Evolutionary conservation across 352 stramenopile genomes (phyloP).

Genomic region (Elongisporangium senticosum): DNA sequence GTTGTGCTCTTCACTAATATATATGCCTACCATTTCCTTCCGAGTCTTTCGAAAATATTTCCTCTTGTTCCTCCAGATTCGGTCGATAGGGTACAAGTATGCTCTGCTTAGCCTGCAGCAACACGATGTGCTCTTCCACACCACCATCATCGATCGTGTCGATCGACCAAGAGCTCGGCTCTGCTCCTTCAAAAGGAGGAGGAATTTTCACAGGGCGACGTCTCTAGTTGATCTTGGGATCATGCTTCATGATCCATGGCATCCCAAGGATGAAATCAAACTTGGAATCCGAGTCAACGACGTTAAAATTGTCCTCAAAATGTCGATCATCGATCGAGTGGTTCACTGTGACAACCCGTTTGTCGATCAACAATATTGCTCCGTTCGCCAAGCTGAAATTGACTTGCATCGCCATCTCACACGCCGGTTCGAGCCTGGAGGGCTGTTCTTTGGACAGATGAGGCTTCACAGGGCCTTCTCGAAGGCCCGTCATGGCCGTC

Average conservation of each 20-base stretch:
- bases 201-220: no score
- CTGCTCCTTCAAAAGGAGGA: no score
- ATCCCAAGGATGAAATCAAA: conserved; percentile 3
- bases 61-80: no score
- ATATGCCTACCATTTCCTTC: no score
- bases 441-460: neutral
- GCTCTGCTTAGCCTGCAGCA: no score
- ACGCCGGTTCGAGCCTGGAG: neutral
- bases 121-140: no score
- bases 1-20: no score
- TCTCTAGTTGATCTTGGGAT: neutral
- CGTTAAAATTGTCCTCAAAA: neutral
- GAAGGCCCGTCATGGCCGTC: neutral
- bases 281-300: neutral
- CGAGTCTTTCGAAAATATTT: no score
- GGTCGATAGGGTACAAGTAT: no score
- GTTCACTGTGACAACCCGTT: neutral
- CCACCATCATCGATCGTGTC: no score
- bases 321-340: neutral
- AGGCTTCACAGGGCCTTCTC: neutral
- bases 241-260: neutral
- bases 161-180: no score
- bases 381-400: neutral
- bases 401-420: neutral
- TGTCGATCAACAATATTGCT: neutral